phyloP scores from a whole-genome alignment of 2,329 filamentous ascomycete species.

The Fusarium pseudoanthophilum region DNA sequence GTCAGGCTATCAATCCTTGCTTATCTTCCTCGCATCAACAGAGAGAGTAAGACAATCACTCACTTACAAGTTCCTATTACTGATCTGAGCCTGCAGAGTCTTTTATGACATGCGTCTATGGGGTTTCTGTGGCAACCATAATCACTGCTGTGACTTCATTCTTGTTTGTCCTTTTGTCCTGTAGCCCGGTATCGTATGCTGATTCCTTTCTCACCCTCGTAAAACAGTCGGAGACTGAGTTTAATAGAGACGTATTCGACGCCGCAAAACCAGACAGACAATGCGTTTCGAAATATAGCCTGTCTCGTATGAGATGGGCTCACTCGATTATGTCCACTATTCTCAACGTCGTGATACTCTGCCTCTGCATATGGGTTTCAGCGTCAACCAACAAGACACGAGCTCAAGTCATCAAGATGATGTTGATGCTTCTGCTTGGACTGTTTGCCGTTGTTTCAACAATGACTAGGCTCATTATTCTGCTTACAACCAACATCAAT shows the following conservation, averaged over 20 bases:
- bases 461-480: slow-evolving; percentile 52
- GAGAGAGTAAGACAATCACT: slow-evolving; percentile 22
- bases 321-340: slow-evolving; percentile 48
- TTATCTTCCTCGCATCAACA: slow-evolving; percentile 35
- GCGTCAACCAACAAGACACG: slow-evolving; percentile 51
- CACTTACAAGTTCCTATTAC: neutral
- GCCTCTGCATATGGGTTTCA: slow-evolving; percentile 53
- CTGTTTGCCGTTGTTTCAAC: slow-evolving; percentile 52
- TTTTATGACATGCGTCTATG: slow-evolving; percentile 33
- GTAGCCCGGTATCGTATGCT: slow-evolving; percentile 33
- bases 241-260: slow-evolving; percentile 35
- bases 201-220: neutral
- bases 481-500: slow-evolving; percentile 46
- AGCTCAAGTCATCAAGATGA: slow-evolving; percentile 47
- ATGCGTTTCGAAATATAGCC: slow-evolving; percentile 28
- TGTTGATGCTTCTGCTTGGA: slow-evolving; percentile 52
- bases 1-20: slow-evolving; percentile 40
- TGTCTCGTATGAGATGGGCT: slow-evolving; percentile 48
- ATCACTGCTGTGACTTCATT: slow-evolving; percentile 24
- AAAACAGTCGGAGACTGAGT: neutral
- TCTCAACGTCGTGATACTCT: slow-evolving; percentile 50
- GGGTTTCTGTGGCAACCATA: slow-evolving; percentile 13
- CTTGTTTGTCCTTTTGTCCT: slow-evolving; percentile 39
- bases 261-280: slow-evolving; percentile 19
- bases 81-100: neutral